These are phyloP conservation scores for Pistacia vera DNA, from an alignment of 345 rosid species.

Conservation along the genomic window DNA sequence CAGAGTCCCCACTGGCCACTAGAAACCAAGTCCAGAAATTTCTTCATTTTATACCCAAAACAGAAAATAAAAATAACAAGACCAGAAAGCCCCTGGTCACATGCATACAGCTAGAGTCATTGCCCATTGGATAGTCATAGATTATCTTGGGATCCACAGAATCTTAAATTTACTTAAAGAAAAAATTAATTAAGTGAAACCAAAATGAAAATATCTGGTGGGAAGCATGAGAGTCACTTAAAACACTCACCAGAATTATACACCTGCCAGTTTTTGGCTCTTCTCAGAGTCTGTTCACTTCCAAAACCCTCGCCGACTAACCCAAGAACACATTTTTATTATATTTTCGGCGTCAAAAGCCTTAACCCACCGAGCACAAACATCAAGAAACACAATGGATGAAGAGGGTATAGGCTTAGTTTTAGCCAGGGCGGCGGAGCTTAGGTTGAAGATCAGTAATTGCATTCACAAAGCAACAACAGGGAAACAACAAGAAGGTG, in stretches of 20 bases:
- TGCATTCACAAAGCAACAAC: constrained; percentile 50
- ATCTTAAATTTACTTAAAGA: too few relatives aligned
- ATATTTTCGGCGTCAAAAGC: neutral
- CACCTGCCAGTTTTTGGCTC: neutral
- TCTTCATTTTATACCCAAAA: too few relatives aligned
- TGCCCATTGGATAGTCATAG: too few relatives aligned
- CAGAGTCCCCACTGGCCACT: too few relatives aligned
- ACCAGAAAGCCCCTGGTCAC: too few relatives aligned
- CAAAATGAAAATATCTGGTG: neutral
- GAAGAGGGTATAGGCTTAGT: constrained; percentile 73
- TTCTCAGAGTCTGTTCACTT: neutral
- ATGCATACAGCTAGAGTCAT: too few relatives aligned
- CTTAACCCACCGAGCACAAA: neutral
- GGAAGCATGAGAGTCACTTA: constrained; percentile 22
- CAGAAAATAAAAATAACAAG: too few relatives aligned
- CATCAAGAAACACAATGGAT: constrained; percentile 34
- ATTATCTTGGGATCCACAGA: too few relatives aligned
- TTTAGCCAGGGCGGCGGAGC: constrained; percentile 76
- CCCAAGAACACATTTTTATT: neutral
- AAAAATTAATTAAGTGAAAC: too few relatives aligned
- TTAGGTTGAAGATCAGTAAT: constrained; percentile 68
- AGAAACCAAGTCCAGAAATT: too few relatives aligned
- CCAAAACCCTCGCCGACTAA: constrained; percentile 12
- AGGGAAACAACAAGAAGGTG: constrained; percentile 19
- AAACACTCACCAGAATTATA: neutral